These are phyloP conservation scores for Fusarium agapanthi DNA, from an alignment of 2,329 filamentous ascomycete species.

Conservation along the genomic window DNA sequence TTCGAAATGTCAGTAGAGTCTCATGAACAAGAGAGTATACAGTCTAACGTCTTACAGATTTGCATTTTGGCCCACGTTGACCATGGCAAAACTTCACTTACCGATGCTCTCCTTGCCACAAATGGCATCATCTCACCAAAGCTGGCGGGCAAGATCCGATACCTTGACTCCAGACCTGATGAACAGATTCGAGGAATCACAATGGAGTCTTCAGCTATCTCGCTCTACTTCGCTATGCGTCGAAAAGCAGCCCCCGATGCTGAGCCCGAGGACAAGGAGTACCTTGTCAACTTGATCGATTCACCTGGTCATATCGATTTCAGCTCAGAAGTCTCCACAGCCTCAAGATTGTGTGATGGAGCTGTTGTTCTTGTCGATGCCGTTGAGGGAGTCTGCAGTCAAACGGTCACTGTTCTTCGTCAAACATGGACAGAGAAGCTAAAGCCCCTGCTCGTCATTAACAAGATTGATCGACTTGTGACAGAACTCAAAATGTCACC, in stretches of 20 bases:
- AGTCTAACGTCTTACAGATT: constrained; percentile 64
- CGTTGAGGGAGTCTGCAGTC: constrained; percentile 97
- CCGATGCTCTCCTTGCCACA: constrained; percentile 93
- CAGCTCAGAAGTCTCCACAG: constrained; percentile 96
- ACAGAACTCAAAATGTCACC: constrained; percentile 96
- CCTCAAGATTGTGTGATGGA: constrained; percentile 92
- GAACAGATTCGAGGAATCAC: constrained; percentile 97
- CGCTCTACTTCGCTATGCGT: constrained; percentile 92
- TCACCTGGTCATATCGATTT: constrained; percentile 99
- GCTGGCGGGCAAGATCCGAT: constrained; percentile 95
- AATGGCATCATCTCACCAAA: constrained; percentile 99
- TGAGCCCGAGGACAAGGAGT: constrained; percentile 80
- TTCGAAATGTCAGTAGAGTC: constrained; percentile 80
- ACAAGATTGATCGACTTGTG: constrained; percentile 96
- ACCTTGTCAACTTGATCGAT: constrained; percentile 96
- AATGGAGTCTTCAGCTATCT: constrained; percentile 99
- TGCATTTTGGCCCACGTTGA: constrained; percentile 97
- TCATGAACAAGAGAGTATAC: neutral
- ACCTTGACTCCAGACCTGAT: constrained; percentile 94
- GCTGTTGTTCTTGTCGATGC: constrained; percentile 95
- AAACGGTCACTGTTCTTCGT: constrained; percentile 94
- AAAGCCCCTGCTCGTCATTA: constrained; percentile 93
- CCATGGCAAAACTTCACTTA: constrained; percentile 97
- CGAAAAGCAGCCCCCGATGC: constrained; percentile 75
- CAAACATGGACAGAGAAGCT: constrained; percentile 97